Base-by-base conservation (phyloP, 2,329 filamentous ascomycete genomes). In the Penicillium sp. region DNA sequence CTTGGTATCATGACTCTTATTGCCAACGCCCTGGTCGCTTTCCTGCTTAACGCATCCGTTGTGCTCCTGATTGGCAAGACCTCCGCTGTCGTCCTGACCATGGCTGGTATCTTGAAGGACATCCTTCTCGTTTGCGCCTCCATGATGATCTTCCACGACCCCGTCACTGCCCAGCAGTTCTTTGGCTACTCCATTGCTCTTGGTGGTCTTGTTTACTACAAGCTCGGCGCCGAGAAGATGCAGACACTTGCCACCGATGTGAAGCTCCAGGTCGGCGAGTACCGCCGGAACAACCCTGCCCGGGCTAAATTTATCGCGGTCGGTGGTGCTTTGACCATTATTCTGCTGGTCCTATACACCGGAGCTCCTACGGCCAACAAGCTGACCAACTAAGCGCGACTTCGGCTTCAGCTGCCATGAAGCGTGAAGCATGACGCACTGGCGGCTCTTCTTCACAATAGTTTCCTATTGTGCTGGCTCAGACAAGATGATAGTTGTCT, bases 51-150 rank as follows among this genome's bases (percentile, higher is more conserved):
- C 69, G 79, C 91, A 32, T 86, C 87, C 38, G 88, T 88, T 58
- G 87, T 92, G 13, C 87, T 89, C 71, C 69, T 93, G 71, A 92
- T 92, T 63, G 87, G 88, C 67, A 89, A 87, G 73, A 92, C 88
- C 7, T 92, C 88, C 4, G 86, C 86, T 49, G 81, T 93, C 40
- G 87, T 90, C 64, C 84, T 92, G 70, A 89, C 87, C 29, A 81
- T 92, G 33, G 88, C 84, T 49, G 87, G 88, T 65, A 88, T 92
- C 55, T 80, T 91, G 64, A 92, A 92, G 72, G 87, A 89, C 66
- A 89, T 92, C 54, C 80, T 92, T 49, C 83, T 93, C 46, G 87
- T 92, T 57, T 75, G 79, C 53, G 78, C 82, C 47, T 88, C 86
- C 49, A 85, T 91, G 69, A 65, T 88, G 62, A 84, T 91, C 66